Evolutionary conservation across 2,329 filamentous ascomycete species (phyloP), one percentile per base, ranked within the genome.

Genomic region (Claviceps digitariae): DNA sequence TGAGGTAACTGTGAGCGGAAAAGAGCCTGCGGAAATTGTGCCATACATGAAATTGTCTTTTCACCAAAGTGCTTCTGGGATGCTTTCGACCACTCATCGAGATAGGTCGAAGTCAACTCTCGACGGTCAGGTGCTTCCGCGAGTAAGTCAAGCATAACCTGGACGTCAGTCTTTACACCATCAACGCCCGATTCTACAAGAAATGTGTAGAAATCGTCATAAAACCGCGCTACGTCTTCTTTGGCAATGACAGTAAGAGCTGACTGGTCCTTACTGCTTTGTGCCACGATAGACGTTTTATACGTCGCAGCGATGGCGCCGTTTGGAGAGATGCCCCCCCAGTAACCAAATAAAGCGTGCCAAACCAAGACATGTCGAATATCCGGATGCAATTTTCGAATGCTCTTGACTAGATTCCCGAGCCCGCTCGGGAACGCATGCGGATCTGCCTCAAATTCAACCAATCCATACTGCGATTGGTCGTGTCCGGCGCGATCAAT

Each of bases 21-120:
- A 10, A 97, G 74, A 20, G 91, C 83, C 54, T 90, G 85, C 0
- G 93, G 93, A 2, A 84, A 79, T 66, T 93, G 87, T 0, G 90
- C 93, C 90, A 97, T 97, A 81, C 93, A 97, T 3, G 87, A 91
- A 50, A 96, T 94, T 5, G 83, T 81, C 60, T 83, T 85, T 49
- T 78, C 81, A 60, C 81, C 79, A 63, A 98, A 93, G 64, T 94
- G 78, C 12, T 84, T 83, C 9, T 95, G 76, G 9, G 83, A 82
- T 1, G 87, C 81, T 52, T 90, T 78, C 2, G 80, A 83, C 90
- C 90, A 97, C 8, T 87, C 86, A 64, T 95, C 87, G 57, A 93
- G 84, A 61, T 95, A 96, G 2, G 82, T 72, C 8, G 76, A 77
- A 48, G 83, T 89, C 38, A 96, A 78, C 9, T 79, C 74, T 36